Base-by-base conservation (phyloP, 345 rosid genomes). In the Salix dunnii region DNA sequence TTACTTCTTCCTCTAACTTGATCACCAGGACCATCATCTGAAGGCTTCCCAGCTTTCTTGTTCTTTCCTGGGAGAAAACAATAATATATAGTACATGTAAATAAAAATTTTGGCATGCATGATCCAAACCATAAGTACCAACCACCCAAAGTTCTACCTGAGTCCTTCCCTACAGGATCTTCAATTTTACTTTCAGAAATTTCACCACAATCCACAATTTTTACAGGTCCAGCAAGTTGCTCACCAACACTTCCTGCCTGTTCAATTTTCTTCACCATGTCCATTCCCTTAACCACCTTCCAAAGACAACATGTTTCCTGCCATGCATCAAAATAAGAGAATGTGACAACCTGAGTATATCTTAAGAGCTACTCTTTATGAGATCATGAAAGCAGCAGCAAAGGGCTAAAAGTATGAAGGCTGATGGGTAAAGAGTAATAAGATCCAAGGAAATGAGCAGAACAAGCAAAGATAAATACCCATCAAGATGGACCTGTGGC, bases 251-350 rank as follows among this genome's bases (percentile, higher is more conserved):
- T 87, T 78, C 98, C 98, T 27, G 85, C 87, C 72, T 74, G 86
- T 79, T 94, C 98, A 74, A 96, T 87, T 88, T 87, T 92, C 84
- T 91, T 89, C 79, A 96, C 84, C 74, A 87, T 80, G 35, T 90
- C 97, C 88, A 90, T 77, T 84, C 99, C 99, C 85, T 89, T 88
- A 25, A 81, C 82, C 36, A 94, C 96, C 87, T 91, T 51, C 99
- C 99, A 67, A 96, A 96, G 58, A 96, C 97, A 78, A 94, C 98
- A 86, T 94, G 98, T 76, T 96, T 96, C 90, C 99, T 96, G 87
- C 78, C 78, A 79, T 35, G 68, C 27, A 64, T 49, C 67, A 55
- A 18, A 42, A 51, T 64, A 70, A 72, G 63, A 83, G 35, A 71
- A 82, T 0, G 31, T 53, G 35, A 58, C 35, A 74, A 71, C 27